These are phyloP conservation scores for Wickerhamomyces sydowiorum DNA, from an alignment of 805 yeast species.

Conservation along the genomic window DNA sequence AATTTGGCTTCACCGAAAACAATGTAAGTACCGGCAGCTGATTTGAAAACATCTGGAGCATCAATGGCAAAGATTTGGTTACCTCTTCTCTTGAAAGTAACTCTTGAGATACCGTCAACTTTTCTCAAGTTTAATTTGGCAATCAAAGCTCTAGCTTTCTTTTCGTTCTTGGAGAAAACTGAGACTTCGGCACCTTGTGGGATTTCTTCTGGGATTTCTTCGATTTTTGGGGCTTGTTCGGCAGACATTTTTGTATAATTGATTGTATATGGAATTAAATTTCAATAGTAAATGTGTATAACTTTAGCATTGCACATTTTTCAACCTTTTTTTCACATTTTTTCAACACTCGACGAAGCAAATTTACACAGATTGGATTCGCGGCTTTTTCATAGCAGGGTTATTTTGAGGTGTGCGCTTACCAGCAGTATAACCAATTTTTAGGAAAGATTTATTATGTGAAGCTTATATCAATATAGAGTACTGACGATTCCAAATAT, in stretches of 20 bases:
- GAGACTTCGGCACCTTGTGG: conserved; percentile 82
- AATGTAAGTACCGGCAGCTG: conserved; percentile 88
- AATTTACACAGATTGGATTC: no score
- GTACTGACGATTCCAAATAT: no score
- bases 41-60: conserved; percentile 90
- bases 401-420: no score
- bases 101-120: conserved; percentile 90
- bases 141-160: conserved; percentile 90
- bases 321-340: background rate
- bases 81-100: conserved; percentile 90
- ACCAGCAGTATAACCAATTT: no score
- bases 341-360: background rate
- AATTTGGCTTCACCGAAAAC: conserved; percentile 98
- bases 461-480: no score
- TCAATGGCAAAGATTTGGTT: conserved; percentile 89
- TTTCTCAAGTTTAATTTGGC: conserved; percentile 84
- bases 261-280: background rate
- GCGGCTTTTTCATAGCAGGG: no score
- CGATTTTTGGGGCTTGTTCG: conserved; percentile 15
- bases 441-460: no score
- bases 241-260: conserved; percentile 22
- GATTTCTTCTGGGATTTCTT: conserved; percentile 40
- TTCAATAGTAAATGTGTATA: background rate
- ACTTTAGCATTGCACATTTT: background rate
- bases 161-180: conserved; percentile 84